Evolutionary conservation across 164 flowering plant species (phyloP), one percentile per base, ranked within the genome.

Genomic region (Magnolia sinica): DNA sequence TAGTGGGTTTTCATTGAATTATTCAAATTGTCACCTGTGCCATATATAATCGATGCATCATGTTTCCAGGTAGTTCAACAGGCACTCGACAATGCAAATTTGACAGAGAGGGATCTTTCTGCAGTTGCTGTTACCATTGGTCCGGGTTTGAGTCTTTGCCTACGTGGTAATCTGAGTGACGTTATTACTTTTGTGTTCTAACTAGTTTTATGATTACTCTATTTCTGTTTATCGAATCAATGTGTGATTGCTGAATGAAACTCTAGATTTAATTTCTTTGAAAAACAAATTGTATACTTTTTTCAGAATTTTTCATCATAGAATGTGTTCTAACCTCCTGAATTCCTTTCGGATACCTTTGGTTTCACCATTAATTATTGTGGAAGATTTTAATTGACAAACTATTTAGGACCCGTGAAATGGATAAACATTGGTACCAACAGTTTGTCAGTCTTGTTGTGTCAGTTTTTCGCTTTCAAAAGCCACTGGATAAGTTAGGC

Each of bases 111-210:
- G 10, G 91, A 90, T 83, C 87, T 95, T 37, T 88, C 99, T 79
- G 98, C 95, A 24, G 91, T 95, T 81, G 99, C 98, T 64, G 99
- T 95, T 72, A 95, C 99, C 4, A 95, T 95, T 86, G 99, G 99
- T 49, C 99, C 99, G 64, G 99, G 99, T 77, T 86, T 95, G 82
- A 89, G 99, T 82, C 97, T 95, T 74, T 95, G 98, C 64, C 83
- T 95, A 73, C 96, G 98, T 72, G 97, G 99, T 92, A 87, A 87
- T 75, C 70, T 69, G 24, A 66, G 52, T 70, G 22, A 55, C 50
- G n/a, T n/a, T 71, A 10, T 13, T 72, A 10, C 67, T 0, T 61
- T 59, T 52, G 45, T 58, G 29, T 22, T 71, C 27, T 52, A 68
- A 68, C 45, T 7, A 68, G 61, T 74, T 51, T 49, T 2, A 4